phyloP scores from a whole-genome alignment of 2,329 filamentous ascomycete species.

The Herpotrichia juniperi region DNA sequence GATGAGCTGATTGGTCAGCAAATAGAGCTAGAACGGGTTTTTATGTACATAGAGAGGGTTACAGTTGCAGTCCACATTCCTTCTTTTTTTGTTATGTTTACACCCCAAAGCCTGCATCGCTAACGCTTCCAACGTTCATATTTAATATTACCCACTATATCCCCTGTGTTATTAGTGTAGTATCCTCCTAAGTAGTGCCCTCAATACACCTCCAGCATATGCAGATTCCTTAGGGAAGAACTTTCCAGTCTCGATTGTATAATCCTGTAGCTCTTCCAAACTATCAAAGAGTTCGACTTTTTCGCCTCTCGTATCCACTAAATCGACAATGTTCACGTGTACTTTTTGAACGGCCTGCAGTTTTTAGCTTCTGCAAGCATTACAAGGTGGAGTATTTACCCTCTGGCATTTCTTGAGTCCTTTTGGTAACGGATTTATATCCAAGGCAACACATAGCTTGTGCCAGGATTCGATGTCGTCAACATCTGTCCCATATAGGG shows the following conservation, averaged over 20 bases:
- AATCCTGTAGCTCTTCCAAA: slow-evolving; percentile 7
- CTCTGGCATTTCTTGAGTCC: background rate
- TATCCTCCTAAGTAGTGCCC: slow-evolving; percentile 10
- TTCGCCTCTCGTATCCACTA: slow-evolving; percentile 7
- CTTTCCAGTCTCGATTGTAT: slow-evolving; percentile 9
- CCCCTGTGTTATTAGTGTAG: no score
- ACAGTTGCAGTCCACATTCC: no score
- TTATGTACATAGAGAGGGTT: no score
- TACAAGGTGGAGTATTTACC: background rate
- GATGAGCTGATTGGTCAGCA: no score
- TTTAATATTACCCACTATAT: no score
- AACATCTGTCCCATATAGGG: slow-evolving; percentile 14
- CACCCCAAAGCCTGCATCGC: no score
- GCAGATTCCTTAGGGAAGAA: slow-evolving; percentile 11
- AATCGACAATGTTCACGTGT: slow-evolving; percentile 12
- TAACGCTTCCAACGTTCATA: no score
- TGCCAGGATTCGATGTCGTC: slow-evolving; percentile 13
- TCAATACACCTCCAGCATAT: slow-evolving; percentile 12
- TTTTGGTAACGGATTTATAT: slow-evolving; percentile 9
- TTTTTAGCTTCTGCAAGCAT: background rate
- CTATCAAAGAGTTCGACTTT: background rate
- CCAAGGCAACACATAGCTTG: slow-evolving; percentile 11
- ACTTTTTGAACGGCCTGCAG: slow-evolving; percentile 4
- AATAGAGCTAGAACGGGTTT: no score
- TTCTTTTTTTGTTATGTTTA: no score